Evolutionary conservation across 805 yeast genomes (phyloP).

Genomic region (Blastobotrys mokoenaii): DNA sequence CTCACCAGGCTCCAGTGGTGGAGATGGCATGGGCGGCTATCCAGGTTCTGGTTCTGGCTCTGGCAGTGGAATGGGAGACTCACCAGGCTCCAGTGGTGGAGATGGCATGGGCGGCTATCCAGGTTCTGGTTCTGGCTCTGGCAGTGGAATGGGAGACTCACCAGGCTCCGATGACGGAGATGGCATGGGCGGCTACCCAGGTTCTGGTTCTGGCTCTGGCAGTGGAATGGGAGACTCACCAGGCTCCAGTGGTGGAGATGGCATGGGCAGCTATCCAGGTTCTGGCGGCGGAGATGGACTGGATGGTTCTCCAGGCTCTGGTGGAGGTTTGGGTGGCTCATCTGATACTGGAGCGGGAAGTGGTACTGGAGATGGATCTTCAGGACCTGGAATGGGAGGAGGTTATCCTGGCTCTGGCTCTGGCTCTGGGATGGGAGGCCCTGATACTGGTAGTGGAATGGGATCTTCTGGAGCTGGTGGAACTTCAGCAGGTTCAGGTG

Average conservation of each 20-base stretch:
- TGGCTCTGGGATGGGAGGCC: background rate
- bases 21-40: background rate
- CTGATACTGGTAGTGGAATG: slow-evolving; percentile 1
- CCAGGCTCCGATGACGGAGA: background rate
- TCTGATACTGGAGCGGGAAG: slow-evolving; percentile 6
- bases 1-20: slow-evolving; percentile 2
- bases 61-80: background rate
- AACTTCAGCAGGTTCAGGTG: slow-evolving; percentile 2
- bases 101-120: no score
- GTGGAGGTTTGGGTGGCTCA: slow-evolving; percentile 3
- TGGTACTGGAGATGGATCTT: slow-evolving; percentile 6
- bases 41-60: background rate
- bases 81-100: slow-evolving; percentile 1
- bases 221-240: background rate
- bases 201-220: background rate
- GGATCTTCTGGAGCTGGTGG: slow-evolving; percentile 7
- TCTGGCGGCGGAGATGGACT: slow-evolving; percentile 5
- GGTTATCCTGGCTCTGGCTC: background rate
- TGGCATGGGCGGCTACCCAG: background rate
- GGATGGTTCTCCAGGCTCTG: slow-evolving; percentile 6
- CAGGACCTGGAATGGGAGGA: slow-evolving; percentile 7
- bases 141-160: slow-evolving; percentile 1
- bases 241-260: slow-evolving; percentile 1
- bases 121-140: no score
- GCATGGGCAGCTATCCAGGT: background rate